A percentile compares a stretch with the other conserved stretches of the same genome.
These are phyloP conservation scores for Podospora australis DNA, from an alignment of 495 filamentous ascomycete genomes.

Conservation along the genomic window DNA sequence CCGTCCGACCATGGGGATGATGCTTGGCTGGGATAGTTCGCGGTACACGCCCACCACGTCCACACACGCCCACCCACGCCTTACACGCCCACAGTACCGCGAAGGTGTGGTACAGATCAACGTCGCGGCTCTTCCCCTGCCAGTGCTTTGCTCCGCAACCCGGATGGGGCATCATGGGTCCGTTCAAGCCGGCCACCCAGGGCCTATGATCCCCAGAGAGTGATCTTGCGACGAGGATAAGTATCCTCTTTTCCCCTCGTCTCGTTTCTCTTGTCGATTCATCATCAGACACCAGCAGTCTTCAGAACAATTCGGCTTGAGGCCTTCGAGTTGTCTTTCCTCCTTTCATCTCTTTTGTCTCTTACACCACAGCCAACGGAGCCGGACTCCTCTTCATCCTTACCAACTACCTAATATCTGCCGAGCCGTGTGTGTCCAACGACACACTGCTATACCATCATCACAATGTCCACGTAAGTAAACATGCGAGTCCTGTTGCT, in stretches of 20 bases:
- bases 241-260: constrained; percentile 27
- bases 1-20: no score
- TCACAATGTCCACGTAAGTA: constrained; percentile 49
- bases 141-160: constrained; percentile 15
- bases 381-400: constrained; percentile 34
- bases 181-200: constrained; percentile 28
- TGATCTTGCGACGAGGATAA: constrained; percentile 28
- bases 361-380: constrained; percentile 27
- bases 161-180: constrained; percentile 28
- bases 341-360: constrained; percentile 19
- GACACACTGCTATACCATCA: constrained; percentile 26
- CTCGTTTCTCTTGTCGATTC: constrained; percentile 26
- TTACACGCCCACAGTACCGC: constrained; percentile 11
- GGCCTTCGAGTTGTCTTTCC: constrained; percentile 12
- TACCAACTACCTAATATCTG: not conserved
- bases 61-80: constrained; percentile 12
- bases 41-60: constrained; percentile 17
- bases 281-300: constrained; percentile 18
- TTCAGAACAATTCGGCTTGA: constrained; percentile 23
- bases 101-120: no score
- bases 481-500: not conserved
- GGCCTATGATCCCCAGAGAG: constrained; percentile 27
- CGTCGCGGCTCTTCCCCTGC: constrained; percentile 21
- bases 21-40: constrained; percentile 3
- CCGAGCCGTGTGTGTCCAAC: no score